Evolutionary conservation across 441 rosid genomes (phyloP).

Genomic region (Aleurites moluccanus): DNA sequence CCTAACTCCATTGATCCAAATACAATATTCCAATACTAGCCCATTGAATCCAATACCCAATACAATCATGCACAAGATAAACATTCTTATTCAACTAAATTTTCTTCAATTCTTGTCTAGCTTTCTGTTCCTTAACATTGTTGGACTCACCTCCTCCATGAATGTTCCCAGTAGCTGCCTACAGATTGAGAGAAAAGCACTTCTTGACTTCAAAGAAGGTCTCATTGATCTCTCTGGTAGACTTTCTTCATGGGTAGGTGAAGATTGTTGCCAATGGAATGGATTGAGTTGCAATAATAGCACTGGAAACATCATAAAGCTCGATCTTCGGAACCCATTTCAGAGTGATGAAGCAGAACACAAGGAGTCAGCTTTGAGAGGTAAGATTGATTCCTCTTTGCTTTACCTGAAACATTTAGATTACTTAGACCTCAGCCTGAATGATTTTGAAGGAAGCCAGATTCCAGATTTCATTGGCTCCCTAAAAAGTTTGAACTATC

Average conservation of each 20-base stretch:
- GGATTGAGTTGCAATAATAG: slow-evolving; percentile 15
- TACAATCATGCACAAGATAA: background rate
- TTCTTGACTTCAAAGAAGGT: slow-evolving; percentile 24
- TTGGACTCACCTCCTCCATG: slow-evolving; percentile 1
- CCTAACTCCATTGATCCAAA: too few relatives aligned
- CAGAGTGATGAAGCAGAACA: background rate
- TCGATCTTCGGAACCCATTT: slow-evolving; percentile 25
- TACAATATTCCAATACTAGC: background rate
- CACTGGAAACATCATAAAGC: slow-evolving; percentile 19
- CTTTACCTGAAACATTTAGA: slow-evolving; percentile 22
- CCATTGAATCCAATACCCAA: background rate
- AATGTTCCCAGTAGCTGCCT: slow-evolving; percentile 13
- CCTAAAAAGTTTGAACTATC: slow-evolving; percentile 15
- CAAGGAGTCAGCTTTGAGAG: slow-evolving; percentile 17
- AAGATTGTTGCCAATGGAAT: slow-evolving; percentile 35
- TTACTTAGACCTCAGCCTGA: slow-evolving; percentile 20
- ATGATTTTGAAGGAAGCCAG: slow-evolving; percentile 18
- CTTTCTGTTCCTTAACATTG: background rate
- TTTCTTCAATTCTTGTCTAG: background rate
- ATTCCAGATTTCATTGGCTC: slow-evolving; percentile 23
- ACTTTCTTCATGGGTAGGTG: slow-evolving; percentile 39
- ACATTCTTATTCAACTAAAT: background rate
- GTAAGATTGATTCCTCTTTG: slow-evolving; percentile 27
- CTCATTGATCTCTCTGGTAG: slow-evolving; percentile 31
- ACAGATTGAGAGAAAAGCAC: slow-evolving; percentile 24